phyloP scores from a whole-genome alignment of 257 asterid species.

The Solanum pimpinellifolium region DNA sequence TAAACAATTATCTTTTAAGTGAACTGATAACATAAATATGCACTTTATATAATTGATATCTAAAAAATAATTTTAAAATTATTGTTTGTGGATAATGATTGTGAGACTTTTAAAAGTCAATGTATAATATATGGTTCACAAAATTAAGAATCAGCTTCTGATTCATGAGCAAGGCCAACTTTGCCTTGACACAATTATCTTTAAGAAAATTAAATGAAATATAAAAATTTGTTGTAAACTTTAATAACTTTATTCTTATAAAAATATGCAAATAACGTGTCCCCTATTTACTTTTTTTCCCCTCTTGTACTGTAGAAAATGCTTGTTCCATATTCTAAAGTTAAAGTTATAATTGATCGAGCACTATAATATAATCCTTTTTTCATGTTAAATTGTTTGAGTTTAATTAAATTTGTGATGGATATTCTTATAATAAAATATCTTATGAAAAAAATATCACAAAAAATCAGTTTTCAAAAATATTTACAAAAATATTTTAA shows the following conservation, averaged over 20 bases:
- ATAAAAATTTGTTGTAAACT: not conserved
- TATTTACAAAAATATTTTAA: not conserved
- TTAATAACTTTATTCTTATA: not conserved
- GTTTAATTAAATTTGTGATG: not conserved
- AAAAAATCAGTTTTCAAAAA: not conserved
- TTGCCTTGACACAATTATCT: not conserved
- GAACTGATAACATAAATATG: not conserved
- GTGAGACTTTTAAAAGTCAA: not conserved
- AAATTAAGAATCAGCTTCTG: not conserved
- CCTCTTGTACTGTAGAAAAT: not conserved
- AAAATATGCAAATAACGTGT: not conserved
- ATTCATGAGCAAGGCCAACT: not conserved
- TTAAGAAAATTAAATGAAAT: not conserved
- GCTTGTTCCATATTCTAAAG: not conserved
- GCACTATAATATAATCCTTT: not conserved
- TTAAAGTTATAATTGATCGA: not conserved
- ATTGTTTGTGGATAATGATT: not conserved
- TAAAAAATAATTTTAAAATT: not conserved
- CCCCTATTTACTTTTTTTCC: not conserved
- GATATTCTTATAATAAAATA: not conserved
- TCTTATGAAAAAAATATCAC: not conserved
- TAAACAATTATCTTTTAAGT: too few species aligned
- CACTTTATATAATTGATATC: not conserved
- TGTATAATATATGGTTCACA: not conserved
- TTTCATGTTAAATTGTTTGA: not conserved